Evolutionary conservation across 2,329 filamentous ascomycete genomes (phyloP).

Genomic region (Colletotrichum costaricense): DNA sequence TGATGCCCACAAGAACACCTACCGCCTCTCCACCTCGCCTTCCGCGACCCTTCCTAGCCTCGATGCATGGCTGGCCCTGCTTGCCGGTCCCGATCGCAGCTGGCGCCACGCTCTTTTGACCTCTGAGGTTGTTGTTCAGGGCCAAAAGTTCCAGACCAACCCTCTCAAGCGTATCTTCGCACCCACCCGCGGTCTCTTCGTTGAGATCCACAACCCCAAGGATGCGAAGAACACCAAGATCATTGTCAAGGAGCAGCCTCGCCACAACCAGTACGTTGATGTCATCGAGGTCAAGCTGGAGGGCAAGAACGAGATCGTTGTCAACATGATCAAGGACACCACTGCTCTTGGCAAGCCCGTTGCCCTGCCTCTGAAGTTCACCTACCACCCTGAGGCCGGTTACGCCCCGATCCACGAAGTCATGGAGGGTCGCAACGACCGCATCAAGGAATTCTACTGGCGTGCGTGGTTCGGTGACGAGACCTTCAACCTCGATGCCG

Average conservation of each 20-base stretch:
- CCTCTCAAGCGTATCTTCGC: slow-evolving; percentile 92
- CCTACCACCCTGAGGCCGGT: slow-evolving; percentile 92
- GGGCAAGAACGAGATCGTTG: slow-evolving; percentile 81
- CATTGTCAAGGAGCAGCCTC: slow-evolving; percentile 85
- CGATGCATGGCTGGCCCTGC: slow-evolving; percentile 87
- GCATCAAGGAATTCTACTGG: slow-evolving; percentile 99
- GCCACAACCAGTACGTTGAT: slow-evolving; percentile 87
- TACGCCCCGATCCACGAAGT: slow-evolving; percentile 98
- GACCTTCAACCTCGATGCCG: slow-evolving; percentile 82
- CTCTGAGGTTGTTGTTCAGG: slow-evolving; percentile 93
- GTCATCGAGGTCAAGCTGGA: slow-evolving; percentile 87
- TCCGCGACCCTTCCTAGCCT: slow-evolving; percentile 79
- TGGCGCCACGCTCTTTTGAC: slow-evolving; percentile 97
- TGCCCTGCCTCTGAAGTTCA: slow-evolving; percentile 88
- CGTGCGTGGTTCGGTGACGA: slow-evolving; percentile 96
- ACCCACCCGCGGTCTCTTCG: slow-evolving; percentile 85
- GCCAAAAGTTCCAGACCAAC: slow-evolving; percentile 97
- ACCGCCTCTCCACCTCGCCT: slow-evolving; percentile 82
- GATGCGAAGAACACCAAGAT: slow-evolving; percentile 87
- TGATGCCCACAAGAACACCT: slow-evolving; percentile 82
- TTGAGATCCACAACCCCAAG: slow-evolving; percentile 87
- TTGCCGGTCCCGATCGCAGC: slow-evolving; percentile 86
- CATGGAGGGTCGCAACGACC: slow-evolving; percentile 95
- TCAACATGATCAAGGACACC: slow-evolving; percentile 93
- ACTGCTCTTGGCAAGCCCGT: slow-evolving; percentile 86